A percentile compares a stretch with the other conserved stretches of the same genome.
phyloP scores from a whole-genome alignment of 2,329 filamentous ascomycete genomes.

The Sporothrix dimorphospora region DNA sequence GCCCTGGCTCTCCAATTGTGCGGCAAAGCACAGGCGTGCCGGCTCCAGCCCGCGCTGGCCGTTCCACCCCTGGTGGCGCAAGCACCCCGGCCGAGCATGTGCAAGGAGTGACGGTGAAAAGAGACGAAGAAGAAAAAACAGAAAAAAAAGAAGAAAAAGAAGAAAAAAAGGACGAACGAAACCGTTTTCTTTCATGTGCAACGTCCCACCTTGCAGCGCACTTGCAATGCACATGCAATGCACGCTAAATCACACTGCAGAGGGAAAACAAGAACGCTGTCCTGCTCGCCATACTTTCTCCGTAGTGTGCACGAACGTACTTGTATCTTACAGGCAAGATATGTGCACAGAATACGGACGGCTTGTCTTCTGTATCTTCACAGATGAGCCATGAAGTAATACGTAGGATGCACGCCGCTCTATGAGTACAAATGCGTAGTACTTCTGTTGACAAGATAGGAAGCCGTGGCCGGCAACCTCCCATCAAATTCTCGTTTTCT shows the following conservation, averaged over 20 bases:
- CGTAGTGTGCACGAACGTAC: not conserved
- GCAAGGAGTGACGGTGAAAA: not conserved
- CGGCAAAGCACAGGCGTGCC: constrained; percentile 8
- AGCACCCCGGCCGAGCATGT: not conserved
- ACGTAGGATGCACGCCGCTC: not conserved
- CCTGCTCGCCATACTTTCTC: not conserved
- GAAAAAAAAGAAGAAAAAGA: not conserved
- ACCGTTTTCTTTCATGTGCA: constrained; percentile 11
- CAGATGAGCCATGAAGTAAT: not conserved
- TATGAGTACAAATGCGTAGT: not conserved
- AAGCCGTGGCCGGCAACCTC: not conserved
- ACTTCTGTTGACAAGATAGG: not conserved
- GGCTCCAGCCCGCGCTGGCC: not conserved
- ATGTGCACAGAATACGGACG: no score
- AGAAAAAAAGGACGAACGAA: not conserved
- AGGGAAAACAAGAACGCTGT: not conserved
- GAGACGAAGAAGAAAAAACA: not conserved
- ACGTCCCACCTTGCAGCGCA: not conserved
- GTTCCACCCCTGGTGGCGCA: not conserved
- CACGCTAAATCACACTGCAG: not conserved
- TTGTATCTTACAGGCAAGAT: no score
- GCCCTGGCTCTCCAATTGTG: not conserved
- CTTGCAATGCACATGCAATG: not conserved
- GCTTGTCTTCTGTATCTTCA: no score
- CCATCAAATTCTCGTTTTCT: not conserved